Evolutionary conservation across 805 yeast genomes (phyloP), one percentile per base, ranked within the genome.

Genomic region (Barnettozyma vustinii): DNA sequence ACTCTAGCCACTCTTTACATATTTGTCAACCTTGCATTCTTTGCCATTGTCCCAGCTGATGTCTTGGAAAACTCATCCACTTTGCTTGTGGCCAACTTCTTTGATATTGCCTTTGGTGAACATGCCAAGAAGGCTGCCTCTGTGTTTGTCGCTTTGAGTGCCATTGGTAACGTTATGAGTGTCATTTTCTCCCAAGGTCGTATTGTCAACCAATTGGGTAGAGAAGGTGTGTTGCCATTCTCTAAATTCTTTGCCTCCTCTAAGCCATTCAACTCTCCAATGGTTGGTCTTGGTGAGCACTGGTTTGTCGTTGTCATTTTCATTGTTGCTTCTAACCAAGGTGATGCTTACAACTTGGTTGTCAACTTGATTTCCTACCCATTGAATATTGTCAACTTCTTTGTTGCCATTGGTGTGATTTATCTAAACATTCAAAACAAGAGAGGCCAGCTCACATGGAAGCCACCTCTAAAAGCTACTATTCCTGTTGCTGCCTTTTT

Each of bases 161-260:
- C 95, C 3, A 71, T 84, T 51, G 96, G 95, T 52, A 88, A 87
- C 61, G 92, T 88, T 41, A 63, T 87, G 66, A 78, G 90, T 16
- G 96, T 87, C 37, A 82, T 84, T 47, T 83, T 85, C 60, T 80
- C 92, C 4, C 95, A 87, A 66, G 91, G 92, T 48, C 76, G 96
- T 70, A 77, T 85, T 52, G 73, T 87, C 46, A 91, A 87, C 64
- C 87, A 84, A 56, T 74, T 87, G 56, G 96, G 89, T 33, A 79
- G 92, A 65, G 94, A 87, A 66, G 92, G 92, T 51, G 75, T 81
- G 41, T 70, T 87, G 53, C 96, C 96, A 46, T 83, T 83, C 60
- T 79, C 90, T 4, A 70, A 70, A 42, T 75, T 88, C 56, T 85
- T 82, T 66, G 88, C 91, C 5, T 69, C 84, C 44, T 79, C 81